Percentiles rank a stretch among this genome's conserved stretches.
phyloP scores from a whole-genome alignment of 1,284 basidiomycete species.

The Exobasidium cylindrosporum region DNA sequence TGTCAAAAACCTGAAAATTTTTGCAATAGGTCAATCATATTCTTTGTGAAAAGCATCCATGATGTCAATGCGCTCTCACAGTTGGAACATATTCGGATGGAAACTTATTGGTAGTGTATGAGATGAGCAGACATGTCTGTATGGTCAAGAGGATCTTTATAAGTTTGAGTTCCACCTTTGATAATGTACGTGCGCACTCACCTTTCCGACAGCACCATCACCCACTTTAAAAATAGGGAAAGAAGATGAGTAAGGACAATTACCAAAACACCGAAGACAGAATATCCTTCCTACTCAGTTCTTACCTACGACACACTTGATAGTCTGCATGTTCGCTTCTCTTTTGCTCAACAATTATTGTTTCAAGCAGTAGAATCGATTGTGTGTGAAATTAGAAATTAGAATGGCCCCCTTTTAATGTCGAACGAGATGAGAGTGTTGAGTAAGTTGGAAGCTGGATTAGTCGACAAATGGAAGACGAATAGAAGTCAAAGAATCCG shows the following conservation, averaged over 20 bases:
- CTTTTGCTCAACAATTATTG: background rate
- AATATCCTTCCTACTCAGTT: no score
- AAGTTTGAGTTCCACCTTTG: background rate
- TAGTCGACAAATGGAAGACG: no score
- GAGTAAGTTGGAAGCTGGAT: no score
- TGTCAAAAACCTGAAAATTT: slow-evolving; percentile 72
- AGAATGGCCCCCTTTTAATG: no score
- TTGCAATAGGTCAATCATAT: background rate
- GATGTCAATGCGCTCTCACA: slow-evolving; percentile 47
- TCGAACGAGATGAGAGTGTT: no score
- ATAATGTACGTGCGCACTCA: slow-evolving; percentile 57
- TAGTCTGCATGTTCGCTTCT: slow-evolving; percentile 52
- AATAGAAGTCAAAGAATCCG: no score
- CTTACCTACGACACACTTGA: slow-evolving; percentile 66
- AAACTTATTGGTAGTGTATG: slow-evolving; percentile 90
- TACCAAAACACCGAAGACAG: no score
- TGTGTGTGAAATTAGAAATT: no score
- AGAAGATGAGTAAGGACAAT: no score
- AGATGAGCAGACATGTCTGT: slow-evolving; percentile 97
- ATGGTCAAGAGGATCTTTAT: background rate
- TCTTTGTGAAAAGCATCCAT: background rate
- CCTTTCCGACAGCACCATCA: slow-evolving; percentile 99
- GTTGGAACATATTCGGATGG: slow-evolving; percentile 86
- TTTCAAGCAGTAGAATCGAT: no score
- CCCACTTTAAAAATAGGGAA: no score